Evolutionary conservation across 2,329 filamentous ascomycete species (phyloP).

Genomic region (Trichophyton mentagrophytes): DNA sequence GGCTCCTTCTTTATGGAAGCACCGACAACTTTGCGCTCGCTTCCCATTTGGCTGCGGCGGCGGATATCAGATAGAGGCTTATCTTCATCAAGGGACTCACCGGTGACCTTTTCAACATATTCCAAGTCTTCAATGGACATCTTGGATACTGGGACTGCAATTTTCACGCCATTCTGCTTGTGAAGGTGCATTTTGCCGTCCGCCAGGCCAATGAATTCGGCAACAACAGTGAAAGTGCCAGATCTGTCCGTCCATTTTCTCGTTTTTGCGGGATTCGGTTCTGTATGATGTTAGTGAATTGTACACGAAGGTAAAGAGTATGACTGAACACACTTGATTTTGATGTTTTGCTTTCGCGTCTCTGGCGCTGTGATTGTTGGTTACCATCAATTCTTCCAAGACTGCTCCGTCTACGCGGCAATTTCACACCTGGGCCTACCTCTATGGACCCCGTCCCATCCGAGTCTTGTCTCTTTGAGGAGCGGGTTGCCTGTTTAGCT

Average conservation of each 20-base stretch:
- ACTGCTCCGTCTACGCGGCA: constrained; percentile 70
- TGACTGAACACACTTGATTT: constrained; percentile 56
- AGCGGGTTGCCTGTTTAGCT: constrained; percentile 63
- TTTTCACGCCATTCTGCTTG: constrained; percentile 96
- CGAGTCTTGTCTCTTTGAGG: constrained; percentile 42
- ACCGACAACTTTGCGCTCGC: constrained; percentile 29
- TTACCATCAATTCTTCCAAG: constrained; percentile 53
- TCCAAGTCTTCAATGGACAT: constrained; percentile 94
- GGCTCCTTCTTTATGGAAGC: constrained; percentile 30
- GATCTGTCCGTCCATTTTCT: constrained; percentile 91
- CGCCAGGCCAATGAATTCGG: constrained; percentile 85
- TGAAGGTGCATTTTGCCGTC: constrained; percentile 97
- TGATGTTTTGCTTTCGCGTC: constrained; percentile 54
- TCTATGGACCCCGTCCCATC: constrained; percentile 45
- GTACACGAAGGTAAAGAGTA: not conserved
- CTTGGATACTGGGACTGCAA: constrained; percentile 85
- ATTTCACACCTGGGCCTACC: constrained; percentile 64
- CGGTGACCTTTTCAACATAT: constrained; percentile 81
- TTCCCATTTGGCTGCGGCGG: constrained; percentile 33
- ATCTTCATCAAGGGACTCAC: constrained; percentile 77
- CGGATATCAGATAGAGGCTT: constrained; percentile 80
- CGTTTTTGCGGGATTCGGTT: constrained; percentile 70
- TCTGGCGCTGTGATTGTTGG: constrained; percentile 59
- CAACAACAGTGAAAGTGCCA: constrained; percentile 93
- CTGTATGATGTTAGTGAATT: constrained; percentile 32